Percentiles rank a stretch among this genome's conserved stretches.
phyloP scores from a whole-genome alignment of 2,329 filamentous ascomycete genomes.

The Xylaria multiplex region DNA sequence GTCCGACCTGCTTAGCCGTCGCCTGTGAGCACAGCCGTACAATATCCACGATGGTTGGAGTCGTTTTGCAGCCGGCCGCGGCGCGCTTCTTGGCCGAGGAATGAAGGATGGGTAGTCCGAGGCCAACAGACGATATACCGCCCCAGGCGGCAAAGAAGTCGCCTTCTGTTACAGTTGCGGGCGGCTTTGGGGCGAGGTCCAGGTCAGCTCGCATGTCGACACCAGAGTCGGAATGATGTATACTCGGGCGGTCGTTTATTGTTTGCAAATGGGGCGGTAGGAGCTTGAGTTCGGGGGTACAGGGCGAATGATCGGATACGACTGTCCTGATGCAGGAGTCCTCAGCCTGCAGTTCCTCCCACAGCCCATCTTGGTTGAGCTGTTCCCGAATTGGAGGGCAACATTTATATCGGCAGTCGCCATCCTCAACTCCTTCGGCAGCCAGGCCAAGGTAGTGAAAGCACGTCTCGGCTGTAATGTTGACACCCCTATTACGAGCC shows the following conservation, averaged over 20 bases:
- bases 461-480: slow-evolving; percentile 93
- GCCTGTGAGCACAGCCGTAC: slow-evolving; percentile 86
- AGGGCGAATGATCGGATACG: slow-evolving; percentile 95
- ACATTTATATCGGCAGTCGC: slow-evolving; percentile 94
- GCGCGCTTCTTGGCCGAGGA: slow-evolving; percentile 75
- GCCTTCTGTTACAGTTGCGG: slow-evolving; percentile 62
- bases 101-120: slow-evolving; percentile 91
- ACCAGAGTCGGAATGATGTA: slow-evolving; percentile 64
- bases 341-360: slow-evolving; percentile 77
- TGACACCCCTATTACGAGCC: slow-evolving; percentile 77
- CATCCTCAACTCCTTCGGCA: slow-evolving; percentile 81
- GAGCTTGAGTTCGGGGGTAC: slow-evolving; percentile 92
- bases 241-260: slow-evolving; percentile 47
- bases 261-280: slow-evolving; percentile 75
- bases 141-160: slow-evolving; percentile 98
- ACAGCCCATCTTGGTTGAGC: slow-evolving; percentile 84
- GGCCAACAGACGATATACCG: slow-evolving; percentile 91
- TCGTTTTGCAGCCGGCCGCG: slow-evolving; percentile 55
- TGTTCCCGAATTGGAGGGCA: slow-evolving; percentile 89
- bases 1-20: slow-evolving; percentile 87
- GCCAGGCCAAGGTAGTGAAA: slow-evolving; percentile 92
- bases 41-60: slow-evolving; percentile 75
- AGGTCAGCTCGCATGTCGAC: slow-evolving; percentile 58
- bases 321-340: slow-evolving; percentile 90
- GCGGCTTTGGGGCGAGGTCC: slow-evolving; percentile 49